A percentile compares a stretch with the other conserved stretches of the same genome.
Conservation (phyloP, 2,329 filamentous ascomycete species). For the Alternaria panax region DNA sequence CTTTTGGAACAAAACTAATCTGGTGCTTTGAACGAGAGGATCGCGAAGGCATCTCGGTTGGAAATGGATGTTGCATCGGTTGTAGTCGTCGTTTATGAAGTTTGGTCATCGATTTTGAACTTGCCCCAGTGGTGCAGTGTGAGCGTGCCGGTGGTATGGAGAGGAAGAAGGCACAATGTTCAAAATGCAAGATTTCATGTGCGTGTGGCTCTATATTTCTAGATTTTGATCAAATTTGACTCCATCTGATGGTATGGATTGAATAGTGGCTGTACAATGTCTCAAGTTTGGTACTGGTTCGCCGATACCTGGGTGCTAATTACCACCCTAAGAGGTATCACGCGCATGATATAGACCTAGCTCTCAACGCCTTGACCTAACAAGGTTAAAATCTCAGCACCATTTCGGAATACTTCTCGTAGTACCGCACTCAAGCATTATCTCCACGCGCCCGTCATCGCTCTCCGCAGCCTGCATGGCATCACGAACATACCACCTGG, state of each 20-base stretch:
- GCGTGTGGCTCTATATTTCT: background rate
- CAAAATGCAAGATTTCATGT: too few relatives aligned
- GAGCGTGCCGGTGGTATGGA: background rate
- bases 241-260: background rate
- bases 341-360: too few relatives aligned
- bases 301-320: background rate
- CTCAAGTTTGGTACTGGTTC: background rate
- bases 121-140: background rate
- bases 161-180: background rate
- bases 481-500: too few relatives aligned
- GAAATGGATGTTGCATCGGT: background rate
- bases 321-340: too few relatives aligned
- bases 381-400: too few relatives aligned
- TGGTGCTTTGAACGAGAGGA: background rate
- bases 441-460: too few relatives aligned
- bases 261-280: background rate
- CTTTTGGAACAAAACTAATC: constrained; percentile 13
- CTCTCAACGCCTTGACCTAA: too few relatives aligned
- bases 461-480: too few relatives aligned
- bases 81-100: background rate
- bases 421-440: background rate
- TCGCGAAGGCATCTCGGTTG: constrained; percentile 2
- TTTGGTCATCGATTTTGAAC: background rate
- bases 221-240: background rate
- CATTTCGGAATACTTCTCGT: too few relatives aligned